Evolutionary conservation across 805 yeast species (phyloP).

Genomic region (Yarrowia sp.): DNA sequence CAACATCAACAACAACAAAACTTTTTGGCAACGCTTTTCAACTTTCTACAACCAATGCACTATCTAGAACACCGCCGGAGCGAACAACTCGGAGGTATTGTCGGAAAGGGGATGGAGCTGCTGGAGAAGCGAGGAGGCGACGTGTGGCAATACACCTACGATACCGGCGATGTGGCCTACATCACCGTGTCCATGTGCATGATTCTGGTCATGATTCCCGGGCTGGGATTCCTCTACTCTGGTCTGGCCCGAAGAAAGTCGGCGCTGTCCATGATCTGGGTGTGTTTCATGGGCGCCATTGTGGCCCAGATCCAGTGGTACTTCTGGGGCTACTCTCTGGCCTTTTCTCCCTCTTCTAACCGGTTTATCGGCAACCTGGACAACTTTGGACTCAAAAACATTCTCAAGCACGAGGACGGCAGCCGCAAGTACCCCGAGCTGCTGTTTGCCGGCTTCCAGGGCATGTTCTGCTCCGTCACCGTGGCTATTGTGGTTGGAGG

Average conservation of each 20-base stretch:
- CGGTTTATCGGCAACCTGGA: conserved; percentile 87
- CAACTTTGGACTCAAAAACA: conserved; percentile 79
- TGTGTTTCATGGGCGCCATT: conserved; percentile 72
- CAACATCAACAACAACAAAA: background rate
- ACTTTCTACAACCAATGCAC: conserved; percentile 16
- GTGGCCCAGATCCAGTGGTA: conserved; percentile 91
- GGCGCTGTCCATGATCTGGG: conserved; percentile 87
- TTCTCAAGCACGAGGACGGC: conserved; percentile 58
- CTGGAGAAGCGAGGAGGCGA: conserved; percentile 24
- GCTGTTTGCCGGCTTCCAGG: conserved; percentile 84
- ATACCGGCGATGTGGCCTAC: conserved; percentile 53
- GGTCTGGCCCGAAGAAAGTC: conserved; percentile 90
- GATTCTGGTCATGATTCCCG: conserved; percentile 93
- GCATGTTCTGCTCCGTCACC: conserved; percentile 92
- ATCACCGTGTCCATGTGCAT: conserved; percentile 53
- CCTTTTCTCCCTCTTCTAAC: conserved; percentile 83
- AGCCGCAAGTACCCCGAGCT: conserved; percentile 73
- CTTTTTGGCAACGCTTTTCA: background rate
- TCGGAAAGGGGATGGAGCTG: conserved; percentile 7
- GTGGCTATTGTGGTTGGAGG: conserved; percentile 91
- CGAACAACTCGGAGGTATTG: conserved; percentile 13
- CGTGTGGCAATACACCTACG: conserved; percentile 44
- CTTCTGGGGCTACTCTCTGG: conserved; percentile 96
- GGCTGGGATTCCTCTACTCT: conserved; percentile 88
- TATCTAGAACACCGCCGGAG: conserved; percentile 37